Percentiles rank a stretch among this genome's conserved stretches.
Conservation (phyloP, 768 basidiomycete genomes). For the Paxillus rubicundulus region DNA sequence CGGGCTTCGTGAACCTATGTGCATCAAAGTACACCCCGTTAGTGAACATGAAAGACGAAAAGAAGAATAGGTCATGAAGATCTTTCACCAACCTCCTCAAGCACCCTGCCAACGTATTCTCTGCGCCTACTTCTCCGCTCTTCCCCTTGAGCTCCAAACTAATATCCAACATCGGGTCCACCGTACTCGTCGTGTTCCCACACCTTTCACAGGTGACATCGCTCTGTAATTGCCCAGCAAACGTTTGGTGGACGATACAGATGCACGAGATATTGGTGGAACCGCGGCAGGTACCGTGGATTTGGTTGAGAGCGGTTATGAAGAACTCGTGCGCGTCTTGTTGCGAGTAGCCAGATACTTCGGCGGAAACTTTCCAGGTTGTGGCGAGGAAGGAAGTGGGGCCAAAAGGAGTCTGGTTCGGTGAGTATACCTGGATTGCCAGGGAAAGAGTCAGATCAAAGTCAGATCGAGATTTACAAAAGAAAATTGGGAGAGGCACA, state of each 20-base stretch:
- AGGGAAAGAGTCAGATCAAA: neutral
- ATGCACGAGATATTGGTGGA: slow-evolving; percentile 78
- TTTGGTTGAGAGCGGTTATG: slow-evolving; percentile 80
- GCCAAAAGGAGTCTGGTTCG: slow-evolving; percentile 63
- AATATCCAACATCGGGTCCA: slow-evolving; percentile 89
- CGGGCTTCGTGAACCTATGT: slow-evolving; percentile 77
- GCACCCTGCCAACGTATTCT: slow-evolving; percentile 72
- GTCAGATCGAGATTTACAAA: neutral
- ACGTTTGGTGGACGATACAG: slow-evolving; percentile 89
- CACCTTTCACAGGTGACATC: slow-evolving; percentile 89
- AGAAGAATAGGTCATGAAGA: slow-evolving; percentile 4
- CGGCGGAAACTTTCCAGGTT: slow-evolving; percentile 76
- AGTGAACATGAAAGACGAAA: neutral
- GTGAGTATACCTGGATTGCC: slow-evolving; percentile 48
- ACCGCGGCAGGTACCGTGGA: slow-evolving; percentile 75
- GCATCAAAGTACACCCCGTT: neutral
- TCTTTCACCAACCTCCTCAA: slow-evolving; percentile 55
- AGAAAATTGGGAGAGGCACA: neutral
- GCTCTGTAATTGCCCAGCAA: slow-evolving; percentile 82
- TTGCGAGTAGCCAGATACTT: slow-evolving; percentile 89
- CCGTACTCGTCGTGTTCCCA: slow-evolving; percentile 68
- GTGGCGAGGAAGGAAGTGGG: slow-evolving; percentile 81
- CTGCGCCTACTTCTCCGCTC: slow-evolving; percentile 42
- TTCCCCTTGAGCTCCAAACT: slow-evolving; percentile 76
- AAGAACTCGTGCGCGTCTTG: slow-evolving; percentile 93